Percentiles rank a stretch among this genome's conserved stretches.
Evolutionary conservation across 345 rosid genomes (phyloP).

Genomic region (Salix dunnii): DNA sequence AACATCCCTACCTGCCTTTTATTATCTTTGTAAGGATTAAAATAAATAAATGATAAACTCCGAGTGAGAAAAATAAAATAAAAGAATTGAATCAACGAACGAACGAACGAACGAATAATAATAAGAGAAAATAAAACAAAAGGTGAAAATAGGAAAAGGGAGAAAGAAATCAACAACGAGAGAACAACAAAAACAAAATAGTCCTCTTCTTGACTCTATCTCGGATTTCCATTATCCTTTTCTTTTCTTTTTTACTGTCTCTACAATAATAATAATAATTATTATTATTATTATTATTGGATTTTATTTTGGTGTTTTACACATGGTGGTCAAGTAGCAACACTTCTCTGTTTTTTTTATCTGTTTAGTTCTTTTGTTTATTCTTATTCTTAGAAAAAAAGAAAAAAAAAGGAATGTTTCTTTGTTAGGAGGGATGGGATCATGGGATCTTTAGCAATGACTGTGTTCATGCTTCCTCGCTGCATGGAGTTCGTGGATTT

Average conservation of each 20-base stretch:
- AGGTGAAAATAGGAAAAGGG: constrained; percentile 19
- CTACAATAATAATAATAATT: background rate
- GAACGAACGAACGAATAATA: constrained; percentile 2
- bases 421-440: background rate
- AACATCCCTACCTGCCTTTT: background rate
- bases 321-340: background rate
- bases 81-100: constrained; percentile 15
- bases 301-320: background rate
- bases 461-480: constrained; percentile 16
- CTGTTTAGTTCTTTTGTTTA: background rate
- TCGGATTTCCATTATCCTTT: constrained; percentile 25
- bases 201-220: constrained; percentile 24
- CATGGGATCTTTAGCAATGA: background rate
- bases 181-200: constrained; percentile 17
- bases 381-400: background rate
- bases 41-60: background rate
- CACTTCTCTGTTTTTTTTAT: background rate
- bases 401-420: background rate
- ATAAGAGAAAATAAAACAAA: constrained; percentile 15
- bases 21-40: background rate
- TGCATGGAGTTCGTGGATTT: background rate
- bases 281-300: background rate
- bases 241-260: background rate
- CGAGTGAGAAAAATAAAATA: background rate
- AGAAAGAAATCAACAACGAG: constrained; percentile 23